These are phyloP conservation scores for Otatea glauca DNA, from an alignment of 176 grass and related monocot genomes.

Conservation along the genomic window DNA sequence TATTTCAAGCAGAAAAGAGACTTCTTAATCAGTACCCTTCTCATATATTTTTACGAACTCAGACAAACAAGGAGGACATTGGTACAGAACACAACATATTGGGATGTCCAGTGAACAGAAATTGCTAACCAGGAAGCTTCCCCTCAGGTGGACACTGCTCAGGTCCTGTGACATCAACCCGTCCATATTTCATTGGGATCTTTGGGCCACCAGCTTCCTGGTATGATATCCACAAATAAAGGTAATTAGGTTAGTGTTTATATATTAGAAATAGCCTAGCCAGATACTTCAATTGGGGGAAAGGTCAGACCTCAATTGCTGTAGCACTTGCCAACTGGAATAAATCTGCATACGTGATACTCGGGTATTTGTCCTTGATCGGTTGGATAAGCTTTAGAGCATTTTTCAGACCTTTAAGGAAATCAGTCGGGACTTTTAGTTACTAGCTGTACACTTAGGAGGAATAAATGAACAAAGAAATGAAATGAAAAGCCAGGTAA, in stretches of 20 bases:
- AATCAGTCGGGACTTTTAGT: slow-evolving; percentile 17
- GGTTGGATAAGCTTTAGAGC: slow-evolving; percentile 91
- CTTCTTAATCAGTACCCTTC: not conserved
- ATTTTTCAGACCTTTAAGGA: slow-evolving; percentile 78
- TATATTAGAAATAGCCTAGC: slow-evolving; percentile 31
- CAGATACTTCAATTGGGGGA: not conserved
- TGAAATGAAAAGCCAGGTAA: slow-evolving; percentile 32
- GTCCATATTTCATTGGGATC: slow-evolving; percentile 91
- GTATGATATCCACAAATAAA: slow-evolving; percentile 31
- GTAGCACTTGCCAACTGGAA: slow-evolving; percentile 97
- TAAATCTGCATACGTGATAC: slow-evolving; percentile 83
- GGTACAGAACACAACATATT: not conserved
- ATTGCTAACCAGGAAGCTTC: slow-evolving; percentile 90
- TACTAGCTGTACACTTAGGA: not conserved
- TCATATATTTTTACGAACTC: not conserved
- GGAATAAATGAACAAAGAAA: slow-evolving; percentile 37
- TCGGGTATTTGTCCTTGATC: slow-evolving; percentile 80
- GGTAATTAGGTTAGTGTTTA: not conserved
- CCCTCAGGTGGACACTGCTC: slow-evolving; percentile 92
- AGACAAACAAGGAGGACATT: not conserved
- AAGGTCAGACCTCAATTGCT: slow-evolving; percentile 81
- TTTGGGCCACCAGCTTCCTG: slow-evolving; percentile 94
- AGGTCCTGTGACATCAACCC: slow-evolving; percentile 85
- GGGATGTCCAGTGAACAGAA: not conserved
- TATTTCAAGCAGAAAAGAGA: slow-evolving; percentile 4